A percentile compares a stretch with the other conserved stretches of the same genome.
Evolutionary conservation across 495 filamentous ascomycete species (phyloP).

Genomic region (Neurospora sp.): DNA sequence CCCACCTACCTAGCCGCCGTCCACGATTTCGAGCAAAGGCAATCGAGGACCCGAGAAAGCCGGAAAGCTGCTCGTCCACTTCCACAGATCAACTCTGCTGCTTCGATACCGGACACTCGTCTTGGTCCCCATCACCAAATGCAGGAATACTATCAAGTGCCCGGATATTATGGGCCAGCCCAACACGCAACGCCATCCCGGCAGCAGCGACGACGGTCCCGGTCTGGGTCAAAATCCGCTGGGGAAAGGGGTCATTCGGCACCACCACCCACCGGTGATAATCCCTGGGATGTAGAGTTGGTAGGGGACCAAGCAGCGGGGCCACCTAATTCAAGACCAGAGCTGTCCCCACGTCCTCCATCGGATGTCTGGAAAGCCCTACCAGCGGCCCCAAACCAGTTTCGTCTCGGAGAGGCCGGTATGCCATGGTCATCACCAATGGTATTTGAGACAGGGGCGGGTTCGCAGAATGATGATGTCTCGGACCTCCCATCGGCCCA

Average conservation of each 20-base stretch:
- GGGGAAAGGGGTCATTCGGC: slow-evolving; percentile 35
- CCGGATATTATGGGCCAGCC: neutral
- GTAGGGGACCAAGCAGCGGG: neutral
- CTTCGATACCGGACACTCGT: neutral
- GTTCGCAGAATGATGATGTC: slow-evolving; percentile 8
- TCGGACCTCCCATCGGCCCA: neutral
- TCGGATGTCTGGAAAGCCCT: slow-evolving; percentile 25
- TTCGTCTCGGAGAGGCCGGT: slow-evolving; percentile 34
- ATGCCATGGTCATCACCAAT: slow-evolving; percentile 34
- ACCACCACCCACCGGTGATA: slow-evolving; percentile 33
- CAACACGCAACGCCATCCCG: slow-evolving; percentile 6
- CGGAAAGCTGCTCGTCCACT: neutral
- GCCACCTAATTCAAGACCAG: neutral
- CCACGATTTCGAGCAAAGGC: slow-evolving; percentile 21
- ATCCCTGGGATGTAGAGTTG: slow-evolving; percentile 30
- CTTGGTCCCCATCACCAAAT: slow-evolving; percentile 14
- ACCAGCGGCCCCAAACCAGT: slow-evolving; percentile 30
- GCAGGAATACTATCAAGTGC: slow-evolving; percentile 22
- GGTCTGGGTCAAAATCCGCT: slow-evolving; percentile 19
- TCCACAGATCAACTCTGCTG: neutral
- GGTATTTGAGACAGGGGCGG: slow-evolving; percentile 13
- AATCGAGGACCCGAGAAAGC: slow-evolving; percentile 14
- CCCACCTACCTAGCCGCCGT: slow-evolving; percentile 32
- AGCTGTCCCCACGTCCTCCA: neutral
- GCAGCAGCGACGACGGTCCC: slow-evolving; percentile 15